Base-by-base conservation (phyloP, 805 yeast species). In the Wickerhamiella allomyrinae region DNA sequence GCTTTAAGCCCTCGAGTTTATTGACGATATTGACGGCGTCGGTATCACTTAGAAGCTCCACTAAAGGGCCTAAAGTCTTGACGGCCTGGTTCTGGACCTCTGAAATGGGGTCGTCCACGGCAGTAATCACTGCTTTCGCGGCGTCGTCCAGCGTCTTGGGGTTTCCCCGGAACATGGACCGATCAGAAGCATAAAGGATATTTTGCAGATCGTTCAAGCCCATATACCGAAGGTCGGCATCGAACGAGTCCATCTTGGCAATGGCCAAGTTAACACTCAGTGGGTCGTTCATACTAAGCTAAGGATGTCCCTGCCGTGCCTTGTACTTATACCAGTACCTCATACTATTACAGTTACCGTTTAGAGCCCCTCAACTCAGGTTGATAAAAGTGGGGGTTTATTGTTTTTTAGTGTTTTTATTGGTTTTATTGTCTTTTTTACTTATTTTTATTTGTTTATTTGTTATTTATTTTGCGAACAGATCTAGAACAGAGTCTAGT, bases 201-300 rank as follows among this genome's bases (percentile, higher is more conserved):
- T 71, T 71, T 50, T 70, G 73, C 51, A 82, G 67, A 54, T 84
- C 94, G 50, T 73, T 79, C 42, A 84, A 63, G 2, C 87, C 93
- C 94, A 84, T 84, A 61, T 76, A 84, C 56, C 94, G 65, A 49
- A 80, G 63, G 55, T 84, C 94, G 3, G 91, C 80, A 52, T 84
- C 94, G 33, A 57, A 46, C 20, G 56, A 51, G 15, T 45, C 27
- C 52, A 65, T 42, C 52, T 49, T 49, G 48, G 21, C 5, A 5
- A 36, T 7, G 20, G 39, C 39, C 21, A 7, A 10, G 8, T 13
- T 19, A 9, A 33, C 22, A 10, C 10, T 23, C 25, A 23, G 25
- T 8, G 25, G 25, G 10, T 23, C 25, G 10, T 23, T 7, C 10
- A 8, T 23, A 23, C 10, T 23, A 23, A 23, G 25, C 10, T 23